Percentiles rank a stretch among this genome's conserved stretches.
These are phyloP conservation scores for Mycena galericulata DNA, from an alignment of 768 basidiomycete genomes.

Conservation along the genomic window DNA sequence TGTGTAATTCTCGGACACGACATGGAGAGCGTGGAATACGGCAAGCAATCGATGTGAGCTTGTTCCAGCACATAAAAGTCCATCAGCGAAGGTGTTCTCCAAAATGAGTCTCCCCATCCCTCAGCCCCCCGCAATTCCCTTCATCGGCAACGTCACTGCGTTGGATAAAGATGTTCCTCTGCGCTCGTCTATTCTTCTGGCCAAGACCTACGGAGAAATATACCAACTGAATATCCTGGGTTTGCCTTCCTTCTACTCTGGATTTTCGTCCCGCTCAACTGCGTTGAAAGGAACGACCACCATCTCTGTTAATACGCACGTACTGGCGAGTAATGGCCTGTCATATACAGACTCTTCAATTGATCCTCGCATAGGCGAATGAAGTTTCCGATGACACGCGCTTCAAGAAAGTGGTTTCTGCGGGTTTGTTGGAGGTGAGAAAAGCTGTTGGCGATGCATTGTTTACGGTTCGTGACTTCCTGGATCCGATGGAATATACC, in stretches of 20 bases:
- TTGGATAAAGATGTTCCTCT: slow-evolving; percentile 52
- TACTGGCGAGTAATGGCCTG: too few species aligned
- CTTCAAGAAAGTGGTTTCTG: slow-evolving; percentile 54
- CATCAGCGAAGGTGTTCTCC: too few species aligned
- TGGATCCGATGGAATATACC: too few species aligned
- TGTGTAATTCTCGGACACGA: too few species aligned
- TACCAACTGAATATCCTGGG: slow-evolving; percentile 53
- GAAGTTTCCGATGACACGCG: slow-evolving; percentile 56
- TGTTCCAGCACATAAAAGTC: too few species aligned
- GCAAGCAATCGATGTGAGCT: too few species aligned
- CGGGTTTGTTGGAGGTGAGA: slow-evolving; percentile 48
- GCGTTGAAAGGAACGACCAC: too few species aligned
- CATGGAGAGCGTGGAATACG: too few species aligned
- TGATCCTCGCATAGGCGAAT: slow-evolving; percentile 49
- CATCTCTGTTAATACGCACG: too few species aligned
- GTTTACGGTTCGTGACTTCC: slow-evolving; percentile 52
- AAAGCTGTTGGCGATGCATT: slow-evolving; percentile 54
- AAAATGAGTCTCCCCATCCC: slow-evolving; percentile 54
- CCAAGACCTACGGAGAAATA: slow-evolving; percentile 56
- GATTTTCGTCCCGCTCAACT: slow-evolving; percentile 45
- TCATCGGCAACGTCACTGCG: slow-evolving; percentile 53
- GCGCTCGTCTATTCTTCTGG: slow-evolving; percentile 48
- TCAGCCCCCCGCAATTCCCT: slow-evolving; percentile 53
- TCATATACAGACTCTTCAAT: too few species aligned
- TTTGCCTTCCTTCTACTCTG: slow-evolving; percentile 27